Evolutionary conservation across 2,329 filamentous ascomycete species (phyloP).

Genomic region (Alternaria rosae): DNA sequence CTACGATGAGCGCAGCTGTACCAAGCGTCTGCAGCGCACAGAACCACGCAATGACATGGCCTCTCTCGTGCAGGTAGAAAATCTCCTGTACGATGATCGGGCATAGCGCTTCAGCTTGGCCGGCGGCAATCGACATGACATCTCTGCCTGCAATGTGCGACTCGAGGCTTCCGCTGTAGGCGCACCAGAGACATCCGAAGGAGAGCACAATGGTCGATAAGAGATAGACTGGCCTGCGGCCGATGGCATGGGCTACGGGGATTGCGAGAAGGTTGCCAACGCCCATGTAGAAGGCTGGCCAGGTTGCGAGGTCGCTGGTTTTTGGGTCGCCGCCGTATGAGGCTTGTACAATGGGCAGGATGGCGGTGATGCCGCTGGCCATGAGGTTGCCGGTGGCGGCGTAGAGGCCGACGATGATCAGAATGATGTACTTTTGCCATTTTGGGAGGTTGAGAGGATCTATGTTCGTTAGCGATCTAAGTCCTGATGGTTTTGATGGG

Average conservation of each 20-base stretch:
- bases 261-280: conserved; percentile 18
- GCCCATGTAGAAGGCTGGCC: conserved; percentile 22
- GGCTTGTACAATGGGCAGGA: conserved; percentile 11
- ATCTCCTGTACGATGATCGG: conserved; percentile 18
- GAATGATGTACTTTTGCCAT: conserved; percentile 20
- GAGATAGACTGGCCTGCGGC: conserved; percentile 18
- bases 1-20: conserved; percentile 15
- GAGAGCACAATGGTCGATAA: conserved; percentile 14
- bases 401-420: conserved; percentile 18
- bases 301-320: conserved; percentile 15
- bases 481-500: neutral
- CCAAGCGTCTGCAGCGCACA: conserved; percentile 18
- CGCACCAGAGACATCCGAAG: conserved; percentile 18
- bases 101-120: conserved; percentile 19
- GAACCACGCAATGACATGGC: conserved; percentile 19
- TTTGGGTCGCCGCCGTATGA: conserved; percentile 12
- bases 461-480: neutral
- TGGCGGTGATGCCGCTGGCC: conserved; percentile 19
- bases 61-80: conserved; percentile 17
- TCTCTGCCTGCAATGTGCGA: conserved; percentile 20
- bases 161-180: conserved; percentile 8
- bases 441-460: conserved; percentile 17
- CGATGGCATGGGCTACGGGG: conserved; percentile 16
- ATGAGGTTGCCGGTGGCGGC: conserved; percentile 17
- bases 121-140: conserved; percentile 21